A percentile compares a stretch with the other conserved stretches of the same genome.
Evolutionary conservation across 2,329 filamentous ascomycete genomes (phyloP).

Genomic region (Ophiostoma ips): DNA sequence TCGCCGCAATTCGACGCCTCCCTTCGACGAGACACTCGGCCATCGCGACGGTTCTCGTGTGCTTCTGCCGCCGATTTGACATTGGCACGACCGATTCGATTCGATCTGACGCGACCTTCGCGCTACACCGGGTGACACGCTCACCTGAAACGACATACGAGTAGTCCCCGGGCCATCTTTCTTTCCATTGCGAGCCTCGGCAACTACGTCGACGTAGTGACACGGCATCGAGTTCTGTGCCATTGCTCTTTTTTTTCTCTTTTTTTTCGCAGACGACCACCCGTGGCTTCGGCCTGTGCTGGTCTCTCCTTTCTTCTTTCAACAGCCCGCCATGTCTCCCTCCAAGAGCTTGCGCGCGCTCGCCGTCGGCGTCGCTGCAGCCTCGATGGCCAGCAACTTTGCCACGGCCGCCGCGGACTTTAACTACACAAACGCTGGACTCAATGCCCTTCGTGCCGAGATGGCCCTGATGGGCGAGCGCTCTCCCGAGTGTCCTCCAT

Average conservation of each 20-base stretch:
- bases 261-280: background rate
- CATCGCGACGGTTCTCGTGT: background rate
- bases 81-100: too few relatives aligned
- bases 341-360: constrained; percentile 24
- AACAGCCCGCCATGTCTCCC: constrained; percentile 7
- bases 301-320: background rate
- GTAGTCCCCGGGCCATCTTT: too few relatives aligned
- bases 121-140: too few relatives aligned
- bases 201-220: too few relatives aligned
- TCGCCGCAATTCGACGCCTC: background rate
- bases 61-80: too few relatives aligned
- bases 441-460: constrained; percentile 49
- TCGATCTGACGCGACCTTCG: too few relatives aligned
- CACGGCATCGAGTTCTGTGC: too few relatives aligned
- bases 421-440: constrained; percentile 40
- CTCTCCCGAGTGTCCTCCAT: constrained; percentile 67
- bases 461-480: constrained; percentile 54
- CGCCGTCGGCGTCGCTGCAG: constrained; percentile 27
- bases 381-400: constrained; percentile 19
- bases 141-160: too few relatives aligned
- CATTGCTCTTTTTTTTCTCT: too few relatives aligned
- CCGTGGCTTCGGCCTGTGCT: background rate
- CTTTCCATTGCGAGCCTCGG: too few relatives aligned
- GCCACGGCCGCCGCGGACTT: constrained; percentile 34
- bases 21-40: background rate